These are phyloP conservation scores for Phaeophleospora eucalypticola DNA, from an alignment of 2,329 filamentous ascomycete species.

Conservation along the genomic window DNA sequence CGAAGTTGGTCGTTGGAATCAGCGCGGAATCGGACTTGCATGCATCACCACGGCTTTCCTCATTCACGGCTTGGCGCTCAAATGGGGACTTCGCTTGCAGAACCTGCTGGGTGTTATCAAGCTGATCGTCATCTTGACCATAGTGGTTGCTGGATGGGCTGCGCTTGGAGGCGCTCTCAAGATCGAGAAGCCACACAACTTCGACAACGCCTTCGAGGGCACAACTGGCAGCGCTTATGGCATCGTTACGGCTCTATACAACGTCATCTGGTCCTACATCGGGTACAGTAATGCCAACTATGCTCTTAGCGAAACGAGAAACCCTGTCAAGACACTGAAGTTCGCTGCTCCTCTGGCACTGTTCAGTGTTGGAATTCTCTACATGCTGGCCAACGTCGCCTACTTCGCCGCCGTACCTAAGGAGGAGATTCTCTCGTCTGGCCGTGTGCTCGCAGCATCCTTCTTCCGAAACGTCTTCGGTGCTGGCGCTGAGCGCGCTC, in stretches of 20 bases:
- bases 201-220: slow-evolving; percentile 60
- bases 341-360: slow-evolving; percentile 35
- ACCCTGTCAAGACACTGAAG: slow-evolving; percentile 38
- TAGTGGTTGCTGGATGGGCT: slow-evolving; percentile 55
- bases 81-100: slow-evolving; percentile 64
- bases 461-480: slow-evolving; percentile 42
- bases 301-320: slow-evolving; percentile 40
- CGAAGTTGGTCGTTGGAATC: slow-evolving; percentile 63
- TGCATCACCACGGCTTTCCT: slow-evolving; percentile 63
- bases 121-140: slow-evolving; percentile 61
- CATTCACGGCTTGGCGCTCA: slow-evolving; percentile 60
- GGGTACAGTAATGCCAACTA: slow-evolving; percentile 65
- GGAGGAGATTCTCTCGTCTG: slow-evolving; percentile 16
- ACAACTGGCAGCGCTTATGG: slow-evolving; percentile 64
- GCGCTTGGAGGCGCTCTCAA: slow-evolving; percentile 59
- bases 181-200: slow-evolving; percentile 60
- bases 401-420: slow-evolving; percentile 35
- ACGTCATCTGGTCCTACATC: slow-evolving; percentile 67
- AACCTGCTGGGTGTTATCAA: slow-evolving; percentile 64
- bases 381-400: slow-evolving; percentile 27
- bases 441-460: slow-evolving; percentile 13
- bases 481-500: slow-evolving; percentile 55
- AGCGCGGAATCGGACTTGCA: slow-evolving; percentile 62
- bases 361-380: slow-evolving; percentile 23
- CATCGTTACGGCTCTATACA: slow-evolving; percentile 66